Evolutionary conservation across 352 stramenopile genomes (phyloP), one percentile per base, ranked within the genome.

Genomic region (Phytophthora boehmeriae): DNA sequence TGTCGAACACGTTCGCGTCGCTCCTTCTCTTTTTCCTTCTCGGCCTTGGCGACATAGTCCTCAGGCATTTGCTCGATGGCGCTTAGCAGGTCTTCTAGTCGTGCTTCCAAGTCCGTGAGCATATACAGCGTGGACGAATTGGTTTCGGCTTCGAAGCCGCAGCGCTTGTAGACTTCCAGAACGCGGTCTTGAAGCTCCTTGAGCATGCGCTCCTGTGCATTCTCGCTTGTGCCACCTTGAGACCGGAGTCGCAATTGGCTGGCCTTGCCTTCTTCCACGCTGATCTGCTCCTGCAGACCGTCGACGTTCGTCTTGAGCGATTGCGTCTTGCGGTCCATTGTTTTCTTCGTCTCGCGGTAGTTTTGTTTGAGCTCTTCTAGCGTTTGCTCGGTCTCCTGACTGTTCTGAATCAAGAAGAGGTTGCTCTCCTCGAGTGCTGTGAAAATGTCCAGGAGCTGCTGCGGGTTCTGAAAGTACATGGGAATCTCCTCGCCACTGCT

Each of bases 331-430:
- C 72, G 74, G 53, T 97, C 89, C 88, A 97, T 97, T 11, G 75
- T 90, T 44, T 85, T 89, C 69, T 95, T 93, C 1, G 90, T 97
- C 36, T 94, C 83, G n/a, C 83, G 77, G 68, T 94, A 98, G 70
- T 83, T 93, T 58, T 97, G 88, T 66, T 97, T 97, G 25, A 98
- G 87, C 66, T 98, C 94, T 48, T 98, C 95, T 0, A 98, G 80
- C 20, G 91, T 96, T 65, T 98, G 92, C 73, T 98, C 94, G 0
- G 93, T 98, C 60, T 98, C 92, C 65, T 98, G 92, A 53, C 84
- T 97, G 75, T 98, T 98, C 65, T 98, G 92, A 59, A 98, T 98
- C 25, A 98, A 60, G 60, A 98, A 98, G 43, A 98, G 78, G 54
- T 98, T 99, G 75, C 94, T 95, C 59, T 98, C 91, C 70, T 98